A percentile compares a stretch with the other conserved stretches of the same genome.
Conservation (phyloP, 345 rosid species). For the Psidium friedrichsthalianum region DNA sequence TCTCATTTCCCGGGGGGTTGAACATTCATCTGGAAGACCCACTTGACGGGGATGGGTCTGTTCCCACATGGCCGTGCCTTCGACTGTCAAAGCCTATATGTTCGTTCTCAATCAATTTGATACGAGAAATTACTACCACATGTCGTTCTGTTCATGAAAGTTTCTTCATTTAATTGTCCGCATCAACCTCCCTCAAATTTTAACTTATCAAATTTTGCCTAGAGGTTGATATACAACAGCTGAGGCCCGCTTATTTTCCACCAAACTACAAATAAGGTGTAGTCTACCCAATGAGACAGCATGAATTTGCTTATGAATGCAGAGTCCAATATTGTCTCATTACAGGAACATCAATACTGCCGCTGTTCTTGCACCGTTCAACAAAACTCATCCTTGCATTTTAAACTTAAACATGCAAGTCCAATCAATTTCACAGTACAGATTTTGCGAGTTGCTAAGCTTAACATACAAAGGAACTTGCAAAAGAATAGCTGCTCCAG, state of each 20-base stretch:
- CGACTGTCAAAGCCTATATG: background rate
- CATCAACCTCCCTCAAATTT: background rate
- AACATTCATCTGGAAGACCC: background rate
- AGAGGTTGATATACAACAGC: background rate
- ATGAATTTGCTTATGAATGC: background rate
- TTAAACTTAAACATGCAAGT: background rate
- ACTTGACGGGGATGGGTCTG: background rate
- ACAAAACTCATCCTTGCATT: background rate
- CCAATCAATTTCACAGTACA: background rate
- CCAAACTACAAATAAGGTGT: background rate
- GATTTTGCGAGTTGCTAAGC: background rate
- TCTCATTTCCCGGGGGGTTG: background rate
- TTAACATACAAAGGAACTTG: background rate
- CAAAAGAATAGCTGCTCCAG: background rate
- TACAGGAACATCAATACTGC: background rate
- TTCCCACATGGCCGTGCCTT: background rate
- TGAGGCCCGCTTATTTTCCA: background rate
- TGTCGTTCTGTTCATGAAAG: background rate
- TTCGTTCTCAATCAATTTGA: background rate
- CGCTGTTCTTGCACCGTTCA: background rate
- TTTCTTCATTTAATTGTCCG: background rate
- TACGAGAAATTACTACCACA: background rate
- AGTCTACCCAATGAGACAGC: background rate
- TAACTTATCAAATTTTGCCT: background rate
- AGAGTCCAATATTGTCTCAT: background rate